phyloP scores from a whole-genome alignment of 441 rosid genomes.

The Codiaeum variegatum region DNA sequence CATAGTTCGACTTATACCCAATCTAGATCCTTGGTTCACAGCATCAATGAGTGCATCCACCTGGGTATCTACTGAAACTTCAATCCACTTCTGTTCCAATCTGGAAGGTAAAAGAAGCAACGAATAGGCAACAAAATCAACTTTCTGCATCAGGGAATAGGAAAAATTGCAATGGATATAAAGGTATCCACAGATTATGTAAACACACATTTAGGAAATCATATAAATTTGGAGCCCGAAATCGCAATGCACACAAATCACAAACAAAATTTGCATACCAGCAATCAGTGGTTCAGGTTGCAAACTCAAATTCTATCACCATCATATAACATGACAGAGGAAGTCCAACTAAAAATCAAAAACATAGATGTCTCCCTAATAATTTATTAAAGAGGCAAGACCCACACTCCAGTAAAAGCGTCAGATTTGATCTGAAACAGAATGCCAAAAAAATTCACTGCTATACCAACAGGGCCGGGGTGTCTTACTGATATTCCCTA shows the following conservation, averaged over 20 bases:
- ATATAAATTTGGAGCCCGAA: background rate
- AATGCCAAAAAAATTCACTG: background rate
- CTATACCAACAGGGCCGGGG: background rate
- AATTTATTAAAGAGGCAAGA: background rate
- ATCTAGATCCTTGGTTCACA: slow-evolving; percentile 43
- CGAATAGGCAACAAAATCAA: background rate
- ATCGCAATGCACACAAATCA: background rate
- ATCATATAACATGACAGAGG: background rate
- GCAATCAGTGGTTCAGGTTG: background rate
- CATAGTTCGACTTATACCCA: slow-evolving; percentile 60
- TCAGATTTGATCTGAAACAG: background rate
- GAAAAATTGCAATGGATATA: background rate
- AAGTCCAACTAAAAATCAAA: background rate
- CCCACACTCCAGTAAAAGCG: background rate
- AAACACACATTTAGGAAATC: background rate
- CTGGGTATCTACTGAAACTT: slow-evolving; percentile 76
- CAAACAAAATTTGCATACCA: background rate
- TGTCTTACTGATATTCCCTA: background rate
- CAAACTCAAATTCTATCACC: background rate
- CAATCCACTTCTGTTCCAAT: slow-evolving; percentile 76
- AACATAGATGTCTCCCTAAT: background rate
- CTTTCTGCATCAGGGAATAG: background rate
- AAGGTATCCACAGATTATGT: slow-evolving; percentile 2
- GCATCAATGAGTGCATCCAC: slow-evolving; percentile 80
- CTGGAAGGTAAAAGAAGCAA: slow-evolving; percentile 38